A percentile compares a stretch with the other conserved stretches of the same genome.
phyloP scores from a whole-genome alignment of 2,329 filamentous ascomycete genomes.

The Arthrinium puccinioides region DNA sequence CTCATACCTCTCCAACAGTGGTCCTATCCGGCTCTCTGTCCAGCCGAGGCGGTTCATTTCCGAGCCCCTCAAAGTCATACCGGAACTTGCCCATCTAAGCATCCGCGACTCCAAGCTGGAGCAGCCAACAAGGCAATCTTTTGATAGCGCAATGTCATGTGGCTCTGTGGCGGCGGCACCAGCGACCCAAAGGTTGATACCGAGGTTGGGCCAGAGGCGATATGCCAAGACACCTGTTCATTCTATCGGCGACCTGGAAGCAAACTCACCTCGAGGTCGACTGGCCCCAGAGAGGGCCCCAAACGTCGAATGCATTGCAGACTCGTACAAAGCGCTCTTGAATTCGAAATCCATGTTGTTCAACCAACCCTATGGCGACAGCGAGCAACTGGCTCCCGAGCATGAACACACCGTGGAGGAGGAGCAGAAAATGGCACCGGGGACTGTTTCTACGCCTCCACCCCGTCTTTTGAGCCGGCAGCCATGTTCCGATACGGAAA shows the following conservation, averaged over 20 bases:
- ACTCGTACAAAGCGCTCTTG: slow-evolving; percentile 41
- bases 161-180: not conserved
- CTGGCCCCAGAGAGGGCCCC: slow-evolving; percentile 23
- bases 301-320: slow-evolving; percentile 41
- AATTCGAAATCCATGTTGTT: too few relatives aligned
- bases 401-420: too few relatives aligned
- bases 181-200: slow-evolving; percentile 14
- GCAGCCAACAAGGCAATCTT: not conserved
- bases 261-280: slow-evolving; percentile 14
- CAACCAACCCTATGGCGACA: too few relatives aligned
- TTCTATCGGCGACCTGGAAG: slow-evolving; percentile 42
- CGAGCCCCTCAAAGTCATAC: not conserved
- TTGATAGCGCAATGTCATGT: not conserved
- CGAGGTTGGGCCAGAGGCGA: slow-evolving; percentile 25
- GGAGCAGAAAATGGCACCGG: too few relatives aligned
- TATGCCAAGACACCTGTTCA: slow-evolving; percentile 45
- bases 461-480: too few relatives aligned
- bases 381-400: too few relatives aligned
- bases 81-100: slow-evolving; percentile 28
- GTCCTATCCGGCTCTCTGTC: not conserved
- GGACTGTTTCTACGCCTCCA: too few relatives aligned
- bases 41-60: not conserved
- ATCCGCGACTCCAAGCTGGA: slow-evolving; percentile 14
- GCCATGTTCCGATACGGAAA: too few relatives aligned
- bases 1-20: slow-evolving; percentile 14